A percentile compares a stretch with the other conserved stretches of the same genome.
Evolutionary conservation across 495 filamentous ascomycete species (phyloP).

Genomic region (Pseudotulostoma volvatum): DNA sequence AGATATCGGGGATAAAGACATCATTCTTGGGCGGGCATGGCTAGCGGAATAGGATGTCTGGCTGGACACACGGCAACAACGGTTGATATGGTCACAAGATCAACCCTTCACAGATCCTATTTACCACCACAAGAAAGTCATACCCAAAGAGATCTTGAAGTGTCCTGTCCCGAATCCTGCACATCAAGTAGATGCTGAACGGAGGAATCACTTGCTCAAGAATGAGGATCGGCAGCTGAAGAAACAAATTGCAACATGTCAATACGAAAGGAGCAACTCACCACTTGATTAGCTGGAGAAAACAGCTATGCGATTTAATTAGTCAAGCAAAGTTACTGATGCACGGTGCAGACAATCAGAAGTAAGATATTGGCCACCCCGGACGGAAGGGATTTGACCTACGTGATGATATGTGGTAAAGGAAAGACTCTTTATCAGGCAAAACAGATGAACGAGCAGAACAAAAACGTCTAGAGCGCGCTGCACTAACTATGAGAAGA

Average conservation of each 20-base stretch:
- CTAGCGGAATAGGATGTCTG: slow-evolving; percentile 1
- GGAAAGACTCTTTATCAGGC: not conserved
- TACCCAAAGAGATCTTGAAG: slow-evolving; percentile 1
- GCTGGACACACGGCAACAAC: not conserved
- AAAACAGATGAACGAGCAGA: not conserved
- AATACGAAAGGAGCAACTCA: too few relatives aligned
- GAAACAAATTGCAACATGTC: not conserved
- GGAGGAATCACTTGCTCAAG: not conserved
- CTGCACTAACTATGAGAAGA: too few relatives aligned
- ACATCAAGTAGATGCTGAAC: not conserved
- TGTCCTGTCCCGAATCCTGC: not conserved
- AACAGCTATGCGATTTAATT: too few relatives aligned
- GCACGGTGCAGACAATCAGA: too few relatives aligned
- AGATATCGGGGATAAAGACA: not conserved
- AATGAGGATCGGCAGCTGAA: too few relatives aligned
- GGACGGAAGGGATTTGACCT: not conserved
- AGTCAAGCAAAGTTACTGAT: too few relatives aligned
- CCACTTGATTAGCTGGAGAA: too few relatives aligned
- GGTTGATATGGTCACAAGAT: not conserved
- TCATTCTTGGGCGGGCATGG: not conserved
- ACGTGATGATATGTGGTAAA: not conserved
- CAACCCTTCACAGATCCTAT: not conserved
- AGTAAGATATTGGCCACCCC: not conserved
- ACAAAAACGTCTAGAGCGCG: not conserved
- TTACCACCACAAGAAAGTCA: not conserved